These are phyloP conservation scores for Fraxinus floribunda DNA, from an alignment of 305 asterid genomes.

Conservation along the genomic window DNA sequence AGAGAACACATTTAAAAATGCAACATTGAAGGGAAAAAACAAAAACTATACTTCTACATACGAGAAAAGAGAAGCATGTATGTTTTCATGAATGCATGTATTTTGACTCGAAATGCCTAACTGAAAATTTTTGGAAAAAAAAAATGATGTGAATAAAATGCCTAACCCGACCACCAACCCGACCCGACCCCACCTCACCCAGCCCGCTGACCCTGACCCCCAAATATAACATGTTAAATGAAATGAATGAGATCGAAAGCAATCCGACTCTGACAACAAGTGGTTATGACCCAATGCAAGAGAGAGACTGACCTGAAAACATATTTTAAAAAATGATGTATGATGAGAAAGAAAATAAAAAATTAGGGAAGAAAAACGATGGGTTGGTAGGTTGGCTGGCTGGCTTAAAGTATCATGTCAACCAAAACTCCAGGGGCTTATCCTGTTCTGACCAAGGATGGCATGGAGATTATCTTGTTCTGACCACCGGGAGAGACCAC, in stretches of 20 bases:
- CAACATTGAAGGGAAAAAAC: conserved; percentile 26
- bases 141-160: conserved; percentile 49
- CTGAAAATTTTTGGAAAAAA: conserved; percentile 30
- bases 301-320: conserved; percentile 44
- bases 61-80: conserved; percentile 29
- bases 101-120: conserved; percentile 36
- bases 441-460: conserved; percentile 23
- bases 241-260: conserved; percentile 53
- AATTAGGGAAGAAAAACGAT: conserved; percentile 23
- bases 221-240: conserved; percentile 31
- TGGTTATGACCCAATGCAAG: conserved; percentile 54
- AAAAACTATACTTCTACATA: conserved; percentile 27
- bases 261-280: conserved; percentile 35
- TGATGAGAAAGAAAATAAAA: conserved; percentile 19
- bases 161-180: neutral
- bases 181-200: neutral
- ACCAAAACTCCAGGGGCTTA: conserved; percentile 37
- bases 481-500: conserved; percentile 20
- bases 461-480: conserved; percentile 27
- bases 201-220: conserved; percentile 23
- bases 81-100: conserved; percentile 38
- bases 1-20: conserved; percentile 32
- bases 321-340: conserved; percentile 28
- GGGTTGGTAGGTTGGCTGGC: conserved; percentile 29
- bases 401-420: conserved; percentile 27